These are phyloP conservation scores for Phytophthora constricta DNA, from an alignment of 352 stramenopile genomes.

Conservation along the genomic window DNA sequence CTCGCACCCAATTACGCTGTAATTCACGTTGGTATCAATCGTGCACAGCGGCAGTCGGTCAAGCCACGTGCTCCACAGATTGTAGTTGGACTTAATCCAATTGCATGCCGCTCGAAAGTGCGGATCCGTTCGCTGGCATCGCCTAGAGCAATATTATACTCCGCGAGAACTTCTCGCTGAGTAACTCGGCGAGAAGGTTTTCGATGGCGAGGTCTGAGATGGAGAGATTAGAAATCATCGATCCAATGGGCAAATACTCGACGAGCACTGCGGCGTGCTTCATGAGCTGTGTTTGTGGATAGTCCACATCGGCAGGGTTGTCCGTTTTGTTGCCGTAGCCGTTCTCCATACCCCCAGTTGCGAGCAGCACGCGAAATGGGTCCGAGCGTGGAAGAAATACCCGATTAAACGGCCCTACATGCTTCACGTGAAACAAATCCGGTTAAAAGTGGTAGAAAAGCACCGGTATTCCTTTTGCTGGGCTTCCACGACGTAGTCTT, in stretches of 20 bases:
- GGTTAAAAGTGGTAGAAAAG: conserved; percentile 64
- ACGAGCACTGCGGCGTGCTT: conserved; percentile 38
- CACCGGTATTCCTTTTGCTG: conserved; percentile 27
- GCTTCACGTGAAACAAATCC: conserved; percentile 43
- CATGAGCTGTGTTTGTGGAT: conserved; percentile 26
- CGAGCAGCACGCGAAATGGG: conserved; percentile 15
- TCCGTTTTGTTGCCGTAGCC: conserved; percentile 44
- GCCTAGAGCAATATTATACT: conserved; percentile 3
- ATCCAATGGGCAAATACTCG: conserved; percentile 13
- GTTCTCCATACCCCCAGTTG: conserved; percentile 40
- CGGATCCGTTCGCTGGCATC: conserved; percentile 5
- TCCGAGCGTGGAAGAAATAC: conserved; percentile 42
- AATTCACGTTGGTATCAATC: conserved; percentile 40
- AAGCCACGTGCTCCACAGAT: conserved; percentile 44
- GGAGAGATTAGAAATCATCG: conserved; percentile 35
- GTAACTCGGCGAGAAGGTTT: too few relatives aligned
- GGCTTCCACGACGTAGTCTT: conserved; percentile 20
- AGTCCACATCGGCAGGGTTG: conserved; percentile 54
- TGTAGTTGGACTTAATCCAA: conserved; percentile 52
- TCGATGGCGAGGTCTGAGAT: conserved; percentile 44
- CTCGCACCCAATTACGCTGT: conserved; percentile 30
- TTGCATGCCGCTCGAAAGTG: conserved; percentile 41
- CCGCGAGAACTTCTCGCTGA: too few relatives aligned
- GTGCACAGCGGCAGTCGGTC: conserved; percentile 31
- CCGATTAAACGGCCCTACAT: conserved; percentile 41